Evolutionary conservation across 2,329 filamentous ascomycete genomes (phyloP).

Genomic region (Aspergillus sp.): DNA sequence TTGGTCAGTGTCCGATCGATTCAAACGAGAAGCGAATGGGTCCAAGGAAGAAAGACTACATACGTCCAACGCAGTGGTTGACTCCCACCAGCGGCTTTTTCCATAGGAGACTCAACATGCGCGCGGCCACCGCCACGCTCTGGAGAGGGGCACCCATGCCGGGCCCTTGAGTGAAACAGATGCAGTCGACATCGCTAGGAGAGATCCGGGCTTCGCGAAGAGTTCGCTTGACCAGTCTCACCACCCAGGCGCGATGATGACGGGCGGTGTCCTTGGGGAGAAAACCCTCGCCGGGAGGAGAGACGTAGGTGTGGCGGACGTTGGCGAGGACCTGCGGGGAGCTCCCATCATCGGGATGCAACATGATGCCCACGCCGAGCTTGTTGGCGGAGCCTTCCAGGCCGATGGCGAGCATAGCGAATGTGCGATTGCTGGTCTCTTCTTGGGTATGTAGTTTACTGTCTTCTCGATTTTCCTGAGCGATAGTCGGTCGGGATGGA

Average conservation of each 20-base stretch:
- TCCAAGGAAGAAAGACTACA: not conserved
- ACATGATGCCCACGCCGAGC: slow-evolving; percentile 88
- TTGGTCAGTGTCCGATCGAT: slow-evolving; percentile 5
- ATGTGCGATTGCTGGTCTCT: not conserved
- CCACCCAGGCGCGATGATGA: slow-evolving; percentile 86
- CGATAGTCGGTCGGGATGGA: too few species aligned
- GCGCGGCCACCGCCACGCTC: slow-evolving; percentile 79
- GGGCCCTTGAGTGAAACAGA: slow-evolving; percentile 93
- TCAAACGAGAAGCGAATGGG: not conserved
- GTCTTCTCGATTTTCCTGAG: too few species aligned
- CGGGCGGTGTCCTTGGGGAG: slow-evolving; percentile 93
- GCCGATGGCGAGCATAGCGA: slow-evolving; percentile 64
- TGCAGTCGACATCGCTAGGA: slow-evolving; percentile 73
- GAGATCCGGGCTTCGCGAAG: slow-evolving; percentile 66
- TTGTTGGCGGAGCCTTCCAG: slow-evolving; percentile 98
- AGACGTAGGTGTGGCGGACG: slow-evolving; percentile 87
- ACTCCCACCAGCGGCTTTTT: slow-evolving; percentile 85
- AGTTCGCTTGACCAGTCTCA: slow-evolving; percentile 74
- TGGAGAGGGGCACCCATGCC: slow-evolving; percentile 95
- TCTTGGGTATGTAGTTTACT: too few species aligned
- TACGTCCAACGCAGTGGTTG: slow-evolving; percentile 92
- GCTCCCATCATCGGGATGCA: slow-evolving; percentile 59
- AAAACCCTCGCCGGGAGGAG: slow-evolving; percentile 90
- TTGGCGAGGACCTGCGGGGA: slow-evolving; percentile 79
- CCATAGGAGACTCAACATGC: slow-evolving; percentile 82